These are phyloP conservation scores for Saccharomyces paradoxus DNA, from an alignment of 805 yeast genomes.

Conservation along the genomic window DNA sequence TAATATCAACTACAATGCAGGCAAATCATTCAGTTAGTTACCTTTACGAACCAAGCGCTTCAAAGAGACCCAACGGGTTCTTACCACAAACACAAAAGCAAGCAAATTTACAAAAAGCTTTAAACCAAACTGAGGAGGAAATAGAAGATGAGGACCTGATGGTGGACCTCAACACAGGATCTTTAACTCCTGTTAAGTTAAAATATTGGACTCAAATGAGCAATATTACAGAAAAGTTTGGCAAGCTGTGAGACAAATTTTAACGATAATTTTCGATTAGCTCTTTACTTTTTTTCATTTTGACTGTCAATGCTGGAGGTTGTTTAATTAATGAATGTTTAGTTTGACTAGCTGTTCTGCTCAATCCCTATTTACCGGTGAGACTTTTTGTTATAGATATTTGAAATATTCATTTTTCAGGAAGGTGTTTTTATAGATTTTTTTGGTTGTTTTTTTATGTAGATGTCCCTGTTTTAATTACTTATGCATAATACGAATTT, in stretches of 20 bases:
- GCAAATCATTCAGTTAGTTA: neutral
- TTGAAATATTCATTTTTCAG: neutral
- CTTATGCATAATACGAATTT: neutral
- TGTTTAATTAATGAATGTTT: neutral
- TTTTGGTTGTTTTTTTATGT: neutral
- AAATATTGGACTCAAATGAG: constrained; percentile 19
- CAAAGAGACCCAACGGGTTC: neutral
- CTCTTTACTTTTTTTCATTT: neutral
- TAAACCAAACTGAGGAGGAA: neutral
- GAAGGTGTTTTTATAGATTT: neutral
- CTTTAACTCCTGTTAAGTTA: constrained; percentile 21
- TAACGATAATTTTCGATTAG: neutral
- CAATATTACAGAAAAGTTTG: constrained; percentile 22
- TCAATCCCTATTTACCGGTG: neutral
- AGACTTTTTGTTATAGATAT: neutral
- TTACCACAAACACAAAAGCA: neutral
- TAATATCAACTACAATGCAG: neutral
- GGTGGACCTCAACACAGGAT: constrained; percentile 27
- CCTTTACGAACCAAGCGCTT: neutral
- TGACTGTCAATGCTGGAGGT: neutral
- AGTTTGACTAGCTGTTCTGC: neutral
- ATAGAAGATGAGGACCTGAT: constrained; percentile 22
- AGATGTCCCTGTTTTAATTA: neutral
- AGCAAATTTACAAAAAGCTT: neutral
- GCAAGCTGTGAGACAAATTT: constrained; percentile 12